Conservation (phyloP, 1,284 basidiomycete genomes). For the Trichosporon sp. region DNA sequence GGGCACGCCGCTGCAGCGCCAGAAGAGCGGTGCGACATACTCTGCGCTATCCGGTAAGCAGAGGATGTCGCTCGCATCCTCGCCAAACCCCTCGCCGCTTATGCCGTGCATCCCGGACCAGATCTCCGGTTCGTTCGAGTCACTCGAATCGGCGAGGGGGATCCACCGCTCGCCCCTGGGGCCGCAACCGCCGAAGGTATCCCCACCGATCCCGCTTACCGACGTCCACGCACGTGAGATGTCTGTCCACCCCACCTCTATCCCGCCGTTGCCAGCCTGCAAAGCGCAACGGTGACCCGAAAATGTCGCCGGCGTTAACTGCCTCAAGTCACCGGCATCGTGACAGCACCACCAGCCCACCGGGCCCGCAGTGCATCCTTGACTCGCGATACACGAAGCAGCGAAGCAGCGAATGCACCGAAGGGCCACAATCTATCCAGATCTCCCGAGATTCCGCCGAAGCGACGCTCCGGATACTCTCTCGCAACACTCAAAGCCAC, state of each 20-base stretch:
- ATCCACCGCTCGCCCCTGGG: neutral
- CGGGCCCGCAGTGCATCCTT: neutral
- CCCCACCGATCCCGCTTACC: constrained; percentile 7
- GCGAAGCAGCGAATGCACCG: neutral
- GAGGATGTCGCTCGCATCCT: neutral
- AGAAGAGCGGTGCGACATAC: neutral
- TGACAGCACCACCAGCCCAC: neutral
- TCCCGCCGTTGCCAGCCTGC: constrained; percentile 1
- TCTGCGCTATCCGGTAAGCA: neutral
- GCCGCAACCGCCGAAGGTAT: neutral
- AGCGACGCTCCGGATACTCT: neutral
- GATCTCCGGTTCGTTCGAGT: neutral
- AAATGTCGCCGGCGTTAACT: constrained; percentile 1
- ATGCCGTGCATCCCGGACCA: neutral
- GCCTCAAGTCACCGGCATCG: neutral
- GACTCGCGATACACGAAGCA: neutral
- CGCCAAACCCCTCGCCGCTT: neutral
- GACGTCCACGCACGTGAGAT: constrained; percentile 1
- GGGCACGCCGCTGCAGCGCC: neutral
- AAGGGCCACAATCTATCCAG: neutral
- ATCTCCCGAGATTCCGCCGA: constrained; percentile 8
- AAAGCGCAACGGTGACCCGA: constrained; percentile 6
- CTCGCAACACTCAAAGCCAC: neutral
- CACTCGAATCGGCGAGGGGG: neutral
- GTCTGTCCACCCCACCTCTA: neutral